Conservation (phyloP, 345 rosid genomes). For the Lumnitzera racemosa region DNA sequence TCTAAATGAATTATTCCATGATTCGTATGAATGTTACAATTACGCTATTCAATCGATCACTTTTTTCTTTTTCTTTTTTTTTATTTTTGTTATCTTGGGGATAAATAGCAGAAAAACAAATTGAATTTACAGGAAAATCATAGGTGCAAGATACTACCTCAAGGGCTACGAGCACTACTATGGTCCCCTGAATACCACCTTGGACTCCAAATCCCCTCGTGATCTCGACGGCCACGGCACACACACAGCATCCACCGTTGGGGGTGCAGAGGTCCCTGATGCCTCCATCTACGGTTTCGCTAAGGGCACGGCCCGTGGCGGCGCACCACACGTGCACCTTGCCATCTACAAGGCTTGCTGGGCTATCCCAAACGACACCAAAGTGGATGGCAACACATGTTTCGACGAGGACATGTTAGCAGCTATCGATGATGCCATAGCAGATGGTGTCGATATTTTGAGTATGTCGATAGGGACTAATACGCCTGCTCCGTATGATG, state of each 20-base stretch:
- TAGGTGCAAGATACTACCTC: constrained; percentile 73
- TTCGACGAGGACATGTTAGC: constrained; percentile 64
- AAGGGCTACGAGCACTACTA: constrained; percentile 35
- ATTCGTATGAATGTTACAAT: too few species aligned
- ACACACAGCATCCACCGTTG: constrained; percentile 73
- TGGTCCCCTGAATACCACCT: constrained; percentile 42
- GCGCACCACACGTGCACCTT: constrained; percentile 67
- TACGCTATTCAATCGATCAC: too few species aligned
- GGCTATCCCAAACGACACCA: constrained; percentile 48
- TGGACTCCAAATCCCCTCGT: constrained; percentile 59
- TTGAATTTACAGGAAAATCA: constrained; percentile 43
- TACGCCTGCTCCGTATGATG: constrained; percentile 4
- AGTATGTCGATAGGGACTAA: constrained; percentile 55
- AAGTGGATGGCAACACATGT: constrained; percentile 42
- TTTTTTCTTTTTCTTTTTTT: too few species aligned
- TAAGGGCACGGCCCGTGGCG: constrained; percentile 61
- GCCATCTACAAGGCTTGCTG: constrained; percentile 85
- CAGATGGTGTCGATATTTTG: constrained; percentile 62
- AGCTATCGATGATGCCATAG: constrained; percentile 76
- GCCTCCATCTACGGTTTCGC: constrained; percentile 49
- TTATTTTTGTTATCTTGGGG: too few species aligned
- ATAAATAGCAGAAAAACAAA: too few species aligned
- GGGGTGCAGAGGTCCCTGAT: constrained; percentile 36
- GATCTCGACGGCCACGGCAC: constrained; percentile 84
- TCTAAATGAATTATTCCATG: too few species aligned